These are phyloP conservation scores for Gamarada debralockiae DNA, from an alignment of 495 filamentous ascomycete genomes.

Conservation along the genomic window DNA sequence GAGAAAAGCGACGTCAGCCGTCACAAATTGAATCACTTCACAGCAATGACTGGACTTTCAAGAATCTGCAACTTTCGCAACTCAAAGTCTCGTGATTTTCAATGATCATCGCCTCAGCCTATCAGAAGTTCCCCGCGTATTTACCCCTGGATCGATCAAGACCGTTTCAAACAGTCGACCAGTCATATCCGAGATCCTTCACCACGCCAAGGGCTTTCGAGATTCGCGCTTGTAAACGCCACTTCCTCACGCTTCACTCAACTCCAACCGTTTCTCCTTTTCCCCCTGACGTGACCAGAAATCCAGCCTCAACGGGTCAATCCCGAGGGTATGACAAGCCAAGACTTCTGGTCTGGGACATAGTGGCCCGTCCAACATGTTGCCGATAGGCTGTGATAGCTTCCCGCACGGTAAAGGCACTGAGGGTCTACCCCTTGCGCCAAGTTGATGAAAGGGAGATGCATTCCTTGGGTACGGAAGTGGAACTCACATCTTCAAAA, in stretches of 20 bases:
- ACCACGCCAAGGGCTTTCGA: conserved; percentile 1
- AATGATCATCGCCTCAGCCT: conserved; percentile 1
- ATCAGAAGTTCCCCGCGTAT: not conserved
- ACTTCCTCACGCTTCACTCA: not conserved
- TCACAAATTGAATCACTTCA: too few relatives aligned
- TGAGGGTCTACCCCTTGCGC: conserved; percentile 2
- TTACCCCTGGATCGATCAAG: not conserved
- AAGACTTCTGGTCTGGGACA: not conserved
- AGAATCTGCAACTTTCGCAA: too few relatives aligned
- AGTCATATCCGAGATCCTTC: not conserved
- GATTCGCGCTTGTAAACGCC: conserved; percentile 3
- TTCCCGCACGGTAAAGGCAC: not conserved
- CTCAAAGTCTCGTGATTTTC: conserved; percentile 5
- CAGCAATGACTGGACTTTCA: too few relatives aligned
- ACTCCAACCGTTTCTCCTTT: not conserved
- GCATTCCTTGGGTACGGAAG: too few relatives aligned
- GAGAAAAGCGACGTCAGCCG: too few relatives aligned
- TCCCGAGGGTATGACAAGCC: not conserved
- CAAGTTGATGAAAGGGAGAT: not conserved
- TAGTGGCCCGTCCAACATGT: not conserved
- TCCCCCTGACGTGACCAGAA: not conserved
- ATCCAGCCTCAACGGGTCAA: not conserved
- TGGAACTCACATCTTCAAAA: too few relatives aligned
- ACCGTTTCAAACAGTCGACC: conserved; percentile 9
- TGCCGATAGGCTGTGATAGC: conserved; percentile 2